Conservation (phyloP, 2,329 filamentous ascomycete genomes). For the Alternaria gansuensis region DNA sequence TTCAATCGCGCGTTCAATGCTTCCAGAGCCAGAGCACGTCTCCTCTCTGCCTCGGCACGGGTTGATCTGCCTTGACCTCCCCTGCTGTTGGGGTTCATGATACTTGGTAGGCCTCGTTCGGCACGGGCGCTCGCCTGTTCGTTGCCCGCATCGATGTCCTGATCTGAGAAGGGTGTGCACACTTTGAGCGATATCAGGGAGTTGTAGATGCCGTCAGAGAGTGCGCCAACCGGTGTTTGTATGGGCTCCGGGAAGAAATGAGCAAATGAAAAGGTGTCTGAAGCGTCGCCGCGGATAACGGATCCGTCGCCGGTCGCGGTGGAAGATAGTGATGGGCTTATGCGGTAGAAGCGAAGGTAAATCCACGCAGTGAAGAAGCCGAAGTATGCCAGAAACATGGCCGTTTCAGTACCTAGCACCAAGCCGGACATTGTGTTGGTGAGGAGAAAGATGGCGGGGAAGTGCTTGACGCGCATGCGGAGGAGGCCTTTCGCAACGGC, state of each 20-base stretch:
- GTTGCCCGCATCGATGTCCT: conserved; percentile 78
- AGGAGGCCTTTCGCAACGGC: conserved; percentile 88
- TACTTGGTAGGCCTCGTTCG: conserved; percentile 67
- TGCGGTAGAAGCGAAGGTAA: conserved; percentile 95
- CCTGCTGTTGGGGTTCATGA: conserved; percentile 62
- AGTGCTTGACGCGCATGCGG: conserved; percentile 85
- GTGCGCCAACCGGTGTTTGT: conserved; percentile 77
- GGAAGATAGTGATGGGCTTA: conserved; percentile 66
- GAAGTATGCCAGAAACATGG: conserved; percentile 79
- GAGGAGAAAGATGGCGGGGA: conserved; percentile 77
- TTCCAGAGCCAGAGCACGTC: conserved; percentile 87
- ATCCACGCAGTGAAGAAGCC: conserved; percentile 92
- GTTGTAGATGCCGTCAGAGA: conserved; percentile 79
- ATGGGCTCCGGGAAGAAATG: conserved; percentile 91
- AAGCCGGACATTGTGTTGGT: conserved; percentile 74
- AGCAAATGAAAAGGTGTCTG: conserved; percentile 94
- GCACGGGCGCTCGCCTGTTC: conserved; percentile 73
- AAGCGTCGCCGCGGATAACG: conserved; percentile 84
- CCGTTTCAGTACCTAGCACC: conserved; percentile 74
- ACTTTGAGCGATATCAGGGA: conserved; percentile 77
- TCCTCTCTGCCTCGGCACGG: conserved; percentile 88
- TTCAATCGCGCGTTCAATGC: conserved; percentile 91
- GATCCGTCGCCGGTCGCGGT: conserved; percentile 62
- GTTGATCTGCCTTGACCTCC: conserved; percentile 67
- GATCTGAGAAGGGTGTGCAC: conserved; percentile 84